phyloP scores from a whole-genome alignment of 345 rosid species.

The Turnera subulata region DNA sequence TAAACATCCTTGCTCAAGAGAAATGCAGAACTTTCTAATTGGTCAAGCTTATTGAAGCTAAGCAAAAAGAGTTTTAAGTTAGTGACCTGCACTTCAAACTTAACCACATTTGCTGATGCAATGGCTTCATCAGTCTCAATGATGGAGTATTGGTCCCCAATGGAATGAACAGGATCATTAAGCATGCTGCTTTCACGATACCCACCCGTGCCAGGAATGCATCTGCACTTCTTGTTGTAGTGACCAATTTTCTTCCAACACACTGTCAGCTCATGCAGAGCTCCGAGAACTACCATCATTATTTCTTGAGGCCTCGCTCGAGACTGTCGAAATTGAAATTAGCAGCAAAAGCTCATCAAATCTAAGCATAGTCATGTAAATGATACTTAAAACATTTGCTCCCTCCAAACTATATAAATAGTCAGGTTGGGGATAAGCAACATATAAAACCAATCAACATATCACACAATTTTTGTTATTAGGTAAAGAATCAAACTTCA shows the following conservation, averaged over 20 bases:
- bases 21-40: too few relatives aligned
- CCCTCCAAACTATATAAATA: too few relatives aligned
- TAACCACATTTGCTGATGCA: constrained; percentile 69
- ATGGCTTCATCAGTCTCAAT: constrained; percentile 41
- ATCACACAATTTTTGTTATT: too few relatives aligned
- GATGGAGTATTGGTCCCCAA: constrained; percentile 65
- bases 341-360: constrained; percentile 2
- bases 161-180: constrained; percentile 43
- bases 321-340: constrained; percentile 58
- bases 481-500: too few relatives aligned
- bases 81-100: constrained; percentile 90
- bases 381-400: not conserved
- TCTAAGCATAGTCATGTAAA: not conserved
- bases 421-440: too few relatives aligned
- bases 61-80: too few relatives aligned
- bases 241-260: constrained; percentile 95
- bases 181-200: too few relatives aligned
- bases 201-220: too few relatives aligned
- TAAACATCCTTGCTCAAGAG: too few relatives aligned
- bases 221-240: constrained; percentile 90
- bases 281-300: constrained; percentile 79
- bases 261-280: constrained; percentile 75
- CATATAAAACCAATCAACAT: too few relatives aligned
- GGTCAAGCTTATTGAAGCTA: too few relatives aligned
- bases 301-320: constrained; percentile 83